These are phyloP conservation scores for Hypholoma sublateritium DNA, from an alignment of 768 basidiomycete species.

Conservation along the genomic window DNA sequence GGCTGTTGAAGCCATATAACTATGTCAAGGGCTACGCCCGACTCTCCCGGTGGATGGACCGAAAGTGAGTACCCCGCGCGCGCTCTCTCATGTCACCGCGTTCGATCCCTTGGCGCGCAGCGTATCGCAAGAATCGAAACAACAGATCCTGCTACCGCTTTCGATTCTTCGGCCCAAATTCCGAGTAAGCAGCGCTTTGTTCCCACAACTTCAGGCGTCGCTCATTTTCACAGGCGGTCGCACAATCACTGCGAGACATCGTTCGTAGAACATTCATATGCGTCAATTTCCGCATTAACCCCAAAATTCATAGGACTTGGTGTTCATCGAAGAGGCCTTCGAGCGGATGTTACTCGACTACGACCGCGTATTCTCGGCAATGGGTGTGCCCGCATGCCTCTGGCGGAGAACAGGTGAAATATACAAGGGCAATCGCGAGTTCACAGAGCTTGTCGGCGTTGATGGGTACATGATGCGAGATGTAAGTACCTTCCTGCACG, in stretches of 20 bases:
- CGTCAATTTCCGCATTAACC: constrained; percentile 15
- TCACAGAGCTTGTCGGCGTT: constrained; percentile 86
- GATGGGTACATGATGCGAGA: constrained; percentile 89
- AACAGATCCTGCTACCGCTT: constrained; percentile 88
- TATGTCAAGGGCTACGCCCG: constrained; percentile 95
- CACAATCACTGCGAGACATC: constrained; percentile 82
- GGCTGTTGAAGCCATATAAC: constrained; percentile 91
- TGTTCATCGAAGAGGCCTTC: constrained; percentile 98
- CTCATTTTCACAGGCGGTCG: constrained; percentile 54
- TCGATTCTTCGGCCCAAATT: constrained; percentile 86
- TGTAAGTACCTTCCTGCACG: constrained; percentile 37
- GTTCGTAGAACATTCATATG: constrained; percentile 33
- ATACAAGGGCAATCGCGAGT: constrained; percentile 97
- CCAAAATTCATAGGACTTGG: constrained; percentile 62
- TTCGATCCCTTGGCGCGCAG: constrained; percentile 34
- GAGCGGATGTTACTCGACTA: constrained; percentile 94
- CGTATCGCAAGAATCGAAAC: constrained; percentile 87
- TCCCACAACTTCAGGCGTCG: constrained; percentile 2
- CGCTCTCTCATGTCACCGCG: neutral
- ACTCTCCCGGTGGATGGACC: constrained; percentile 92
- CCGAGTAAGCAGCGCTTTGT: constrained; percentile 46
- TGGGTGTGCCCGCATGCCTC: constrained; percentile 96
- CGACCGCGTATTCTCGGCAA: constrained; percentile 90
- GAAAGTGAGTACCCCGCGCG: constrained; percentile 55
- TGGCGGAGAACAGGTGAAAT: constrained; percentile 98